These are phyloP conservation scores for Pyrenochaeta sp. DNA, from an alignment of 2,329 filamentous ascomycete genomes.

Conservation along the genomic window DNA sequence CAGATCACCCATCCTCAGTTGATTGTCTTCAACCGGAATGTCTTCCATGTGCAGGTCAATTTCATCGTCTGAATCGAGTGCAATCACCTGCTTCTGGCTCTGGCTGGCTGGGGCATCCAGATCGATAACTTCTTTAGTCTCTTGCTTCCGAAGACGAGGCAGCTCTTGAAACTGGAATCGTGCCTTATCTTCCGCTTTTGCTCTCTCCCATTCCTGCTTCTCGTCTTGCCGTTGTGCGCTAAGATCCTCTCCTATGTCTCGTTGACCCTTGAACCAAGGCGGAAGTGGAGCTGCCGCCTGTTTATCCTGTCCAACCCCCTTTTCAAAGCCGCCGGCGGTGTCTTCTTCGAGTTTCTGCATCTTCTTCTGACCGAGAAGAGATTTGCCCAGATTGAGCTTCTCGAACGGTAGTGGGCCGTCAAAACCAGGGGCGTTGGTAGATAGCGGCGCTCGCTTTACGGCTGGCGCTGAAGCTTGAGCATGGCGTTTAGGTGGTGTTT, in stretches of 20 bases:
- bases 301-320: constrained; percentile 51
- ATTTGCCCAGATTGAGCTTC: constrained; percentile 74
- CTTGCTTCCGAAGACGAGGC: constrained; percentile 65
- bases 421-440: constrained; percentile 69
- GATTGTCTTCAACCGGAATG: constrained; percentile 37
- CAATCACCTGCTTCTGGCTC: constrained; percentile 61
- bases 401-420: constrained; percentile 90
- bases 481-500: constrained; percentile 41
- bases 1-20: constrained; percentile 53
- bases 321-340: constrained; percentile 72
- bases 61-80: constrained; percentile 70
- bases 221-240: constrained; percentile 53
- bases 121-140: constrained; percentile 59
- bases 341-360: constrained; percentile 63
- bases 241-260: constrained; percentile 66
- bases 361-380: constrained; percentile 61
- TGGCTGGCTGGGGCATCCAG: constrained; percentile 55
- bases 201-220: constrained; percentile 62
- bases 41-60: constrained; percentile 50
- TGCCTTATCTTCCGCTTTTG: constrained; percentile 62
- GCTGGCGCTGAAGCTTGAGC: constrained; percentile 10
- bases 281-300: constrained; percentile 69
- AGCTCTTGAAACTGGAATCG: constrained; percentile 72
- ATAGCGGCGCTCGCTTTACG: constrained; percentile 45
- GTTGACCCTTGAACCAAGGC: constrained; percentile 73